phyloP scores from a whole-genome alignment of 192 early-diverging fungal species.

The Coemansia pectinata region DNA sequence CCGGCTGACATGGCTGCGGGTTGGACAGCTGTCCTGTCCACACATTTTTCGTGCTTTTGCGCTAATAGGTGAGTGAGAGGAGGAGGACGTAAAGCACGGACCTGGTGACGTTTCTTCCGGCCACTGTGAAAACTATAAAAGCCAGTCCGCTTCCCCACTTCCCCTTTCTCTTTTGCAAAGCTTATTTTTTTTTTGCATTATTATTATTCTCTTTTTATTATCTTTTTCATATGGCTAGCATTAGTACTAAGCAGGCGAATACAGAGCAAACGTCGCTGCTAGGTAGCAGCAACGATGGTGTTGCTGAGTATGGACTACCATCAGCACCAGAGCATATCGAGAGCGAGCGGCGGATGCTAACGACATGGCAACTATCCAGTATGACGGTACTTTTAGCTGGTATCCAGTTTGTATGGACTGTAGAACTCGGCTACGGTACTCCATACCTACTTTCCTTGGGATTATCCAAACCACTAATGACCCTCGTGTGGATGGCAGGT shows the following conservation, averaged over 20 bases:
- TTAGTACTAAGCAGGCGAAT: neutral
- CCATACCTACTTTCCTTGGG: conserved; percentile 84
- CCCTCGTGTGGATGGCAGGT: conserved; percentile 94
- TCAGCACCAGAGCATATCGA: neutral
- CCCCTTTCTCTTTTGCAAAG: neutral
- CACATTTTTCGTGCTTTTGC: neutral
- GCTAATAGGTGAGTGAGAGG: neutral
- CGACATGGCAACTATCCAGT: conserved; percentile 27
- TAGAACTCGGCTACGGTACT: conserved; percentile 68
- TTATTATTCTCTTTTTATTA: neutral
- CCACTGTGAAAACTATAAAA: neutral
- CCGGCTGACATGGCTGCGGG: conserved; percentile 2
- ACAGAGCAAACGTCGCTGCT: conserved; percentile 29
- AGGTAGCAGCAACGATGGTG: conserved; percentile 1
- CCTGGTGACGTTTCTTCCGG: neutral
- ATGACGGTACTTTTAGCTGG: conserved; percentile 56
- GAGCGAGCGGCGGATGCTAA: conserved; percentile 30
- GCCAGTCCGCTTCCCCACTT: neutral
- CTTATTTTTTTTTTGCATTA: neutral
- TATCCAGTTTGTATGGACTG: conserved; percentile 58
- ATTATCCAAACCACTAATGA: conserved; percentile 78
- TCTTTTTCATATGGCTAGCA: neutral
- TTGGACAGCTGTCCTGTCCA: neutral
- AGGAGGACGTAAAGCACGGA: neutral
- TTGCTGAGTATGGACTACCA: neutral